Evolutionary conservation across 1,139 yeast genomes (phyloP).

Genomic region (Diutina pseudorugosa): DNA sequence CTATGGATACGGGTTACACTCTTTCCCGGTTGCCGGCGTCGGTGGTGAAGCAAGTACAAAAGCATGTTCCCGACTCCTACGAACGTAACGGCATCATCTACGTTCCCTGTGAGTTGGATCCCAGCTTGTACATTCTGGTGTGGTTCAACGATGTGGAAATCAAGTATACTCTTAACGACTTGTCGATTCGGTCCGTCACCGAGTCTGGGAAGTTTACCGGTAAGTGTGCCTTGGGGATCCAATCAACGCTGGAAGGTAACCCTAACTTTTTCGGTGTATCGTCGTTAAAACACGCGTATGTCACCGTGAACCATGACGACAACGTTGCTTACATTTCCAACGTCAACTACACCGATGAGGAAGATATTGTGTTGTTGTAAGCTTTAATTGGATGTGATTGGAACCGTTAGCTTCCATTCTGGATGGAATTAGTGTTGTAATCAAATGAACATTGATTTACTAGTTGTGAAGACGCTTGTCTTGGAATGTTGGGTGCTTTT

Average conservation of each 20-base stretch:
- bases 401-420: too few species aligned
- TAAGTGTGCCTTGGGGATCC: background rate
- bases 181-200: background rate
- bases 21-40: background rate
- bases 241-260: background rate
- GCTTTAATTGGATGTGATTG: too few species aligned
- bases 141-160: background rate
- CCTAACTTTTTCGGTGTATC: background rate
- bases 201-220: background rate
- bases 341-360: slow-evolving; percentile 1
- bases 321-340: background rate
- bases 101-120: too few species aligned
- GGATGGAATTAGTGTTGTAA: too few species aligned
- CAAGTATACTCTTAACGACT: background rate
- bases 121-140: background rate
- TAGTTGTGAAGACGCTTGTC: too few species aligned
- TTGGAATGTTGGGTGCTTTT: too few species aligned
- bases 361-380: background rate
- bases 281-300: background rate
- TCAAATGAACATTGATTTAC: too few species aligned
- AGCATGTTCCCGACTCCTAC: background rate
- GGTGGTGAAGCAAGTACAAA: background rate
- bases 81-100: background rate
- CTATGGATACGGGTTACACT: background rate
- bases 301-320: slow-evolving; percentile 1